Base-by-base conservation (phyloP, 768 basidiomycete genomes). In the Russula sp. region DNA sequence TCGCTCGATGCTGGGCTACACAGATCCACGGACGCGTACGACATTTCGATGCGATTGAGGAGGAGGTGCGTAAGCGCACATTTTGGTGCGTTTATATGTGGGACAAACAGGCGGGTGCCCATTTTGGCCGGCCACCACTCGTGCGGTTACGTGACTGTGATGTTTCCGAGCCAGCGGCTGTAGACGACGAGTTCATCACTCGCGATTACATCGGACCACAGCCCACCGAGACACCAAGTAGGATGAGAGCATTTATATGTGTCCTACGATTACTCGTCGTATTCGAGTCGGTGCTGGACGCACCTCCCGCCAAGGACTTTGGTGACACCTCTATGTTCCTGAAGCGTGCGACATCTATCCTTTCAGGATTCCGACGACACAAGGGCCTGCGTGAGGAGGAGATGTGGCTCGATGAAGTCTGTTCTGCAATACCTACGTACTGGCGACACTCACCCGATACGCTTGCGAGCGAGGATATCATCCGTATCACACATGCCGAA, bases 51-150 rank as follows among this genome's bases (percentile, higher is more conserved):
- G 83, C 89, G 10, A 88, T 95, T 67, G 94, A 95, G 73, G 89
- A 90, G 65, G 92, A 96, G 73, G 86, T 94, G 32, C 84, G 94
- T 63, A 96, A 95, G 75, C 86, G 94, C 69, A 96, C 94, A 0
- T 97, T 97, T 75, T 97, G 94, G 93, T 92, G 92, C 64, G 92
- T 95, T 30, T 97, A 96, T 76, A 82, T 92, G 56, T 96, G 94
- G 94, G 94, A 97, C 76, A 96, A 97, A 76, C 94, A 95, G 71
- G 84, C 94, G 8, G 80, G 85, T 13, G 89, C 90, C 63, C 89
- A 92, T 74, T 95, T 96, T 73, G 94, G 94, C 28, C 80, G 94
- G 28, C 94, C 94, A 36, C 86, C 93, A 3, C 83, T 94, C 80
- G 81, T 97, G 69, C 83, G 93, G 52, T 76, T 95, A 65, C 81